Evolutionary conservation across 2,329 filamentous ascomycete genomes (phyloP).

Genomic region (Ceratocystis eucalypticola): DNA sequence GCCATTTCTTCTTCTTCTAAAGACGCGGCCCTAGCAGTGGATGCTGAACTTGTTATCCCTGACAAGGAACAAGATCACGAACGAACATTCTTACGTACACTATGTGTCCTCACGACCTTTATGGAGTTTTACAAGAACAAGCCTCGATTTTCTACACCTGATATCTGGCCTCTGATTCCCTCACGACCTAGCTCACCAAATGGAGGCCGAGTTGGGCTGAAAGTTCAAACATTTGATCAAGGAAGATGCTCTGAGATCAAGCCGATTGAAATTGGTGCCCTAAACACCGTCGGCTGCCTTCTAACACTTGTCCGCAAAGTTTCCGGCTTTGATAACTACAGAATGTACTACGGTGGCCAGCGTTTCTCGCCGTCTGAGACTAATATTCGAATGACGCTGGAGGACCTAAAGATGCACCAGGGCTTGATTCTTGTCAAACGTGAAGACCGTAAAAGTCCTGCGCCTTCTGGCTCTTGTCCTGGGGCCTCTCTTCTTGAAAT

Average conservation of each 20-base stretch:
- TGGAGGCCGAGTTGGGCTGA: constrained; percentile 53
- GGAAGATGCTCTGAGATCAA: constrained; percentile 45
- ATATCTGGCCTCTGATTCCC: constrained; percentile 40
- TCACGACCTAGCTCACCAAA: constrained; percentile 39
- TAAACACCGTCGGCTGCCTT: constrained; percentile 58
- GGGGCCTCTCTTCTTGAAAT: constrained; percentile 54
- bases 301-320: constrained; percentile 51
- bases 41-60: constrained; percentile 35
- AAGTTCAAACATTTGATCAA: constrained; percentile 61
- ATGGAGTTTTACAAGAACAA: constrained; percentile 50
- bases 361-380: constrained; percentile 48
- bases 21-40: constrained; percentile 26
- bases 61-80: constrained; percentile 40
- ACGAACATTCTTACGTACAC: constrained; percentile 51
- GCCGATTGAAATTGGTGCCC: constrained; percentile 50
- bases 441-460: constrained; percentile 36
- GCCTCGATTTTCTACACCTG: constrained; percentile 45
- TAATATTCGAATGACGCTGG: constrained; percentile 47
- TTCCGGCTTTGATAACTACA: constrained; percentile 65
- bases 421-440: constrained; percentile 52
- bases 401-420: constrained; percentile 52
- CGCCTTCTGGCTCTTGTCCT: constrained; percentile 28
- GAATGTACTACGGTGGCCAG: constrained; percentile 55
- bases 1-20: constrained; percentile 34
- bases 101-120: constrained; percentile 55